Evolutionary conservation across 805 yeast genomes (phyloP), one percentile per base, ranked within the genome.

Genomic region (Candida stauntonica): DNA sequence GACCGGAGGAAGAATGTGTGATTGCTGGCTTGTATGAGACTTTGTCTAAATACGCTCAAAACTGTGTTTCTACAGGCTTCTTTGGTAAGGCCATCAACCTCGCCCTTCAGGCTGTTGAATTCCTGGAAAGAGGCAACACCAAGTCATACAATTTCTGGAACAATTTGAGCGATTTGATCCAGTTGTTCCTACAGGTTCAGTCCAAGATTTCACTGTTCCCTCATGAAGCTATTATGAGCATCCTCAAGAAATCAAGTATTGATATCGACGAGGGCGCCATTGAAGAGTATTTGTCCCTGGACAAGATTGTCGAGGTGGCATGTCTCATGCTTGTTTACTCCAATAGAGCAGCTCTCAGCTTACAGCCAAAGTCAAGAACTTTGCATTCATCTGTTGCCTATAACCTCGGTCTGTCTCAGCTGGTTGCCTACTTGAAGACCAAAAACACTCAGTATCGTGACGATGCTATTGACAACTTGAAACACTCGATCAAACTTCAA

Each of bases 401-500:
- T 60, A 89, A 93, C 53, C 61, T 87, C 24, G 97, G 95, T 2
- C 59, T 81, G 12, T 67, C 85, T 0, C 76, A 78, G 44, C 55
- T 79, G 13, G 70, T 73, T 27, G 72, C 77, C 2, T 70, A 57
- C 57, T 47, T 62, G 26, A 48, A 57, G 6, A 47, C 63, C 5
- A 49, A 57, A 4, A 50, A 53, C 3, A 36, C 41, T 5, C 41
- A 41, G 12, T 68, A 59, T 33, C 64, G 81, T 41, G 73, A 72
- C 13, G 59, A 67, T 2, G 72, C 96, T 0, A 70, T 86, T 12
- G 65, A 57, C 15, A 60, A 70, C 5, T 64, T 85, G 46, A 85
- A 84, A 48, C 72, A 68, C 30, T 81, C 96, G 0, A 77, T 89
- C 38, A 78, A 73, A 39, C 62, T 78, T 7, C 96, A 91, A 57